phyloP scores from a whole-genome alignment of 768 basidiomycete genomes.

The Mycena amicta region DNA sequence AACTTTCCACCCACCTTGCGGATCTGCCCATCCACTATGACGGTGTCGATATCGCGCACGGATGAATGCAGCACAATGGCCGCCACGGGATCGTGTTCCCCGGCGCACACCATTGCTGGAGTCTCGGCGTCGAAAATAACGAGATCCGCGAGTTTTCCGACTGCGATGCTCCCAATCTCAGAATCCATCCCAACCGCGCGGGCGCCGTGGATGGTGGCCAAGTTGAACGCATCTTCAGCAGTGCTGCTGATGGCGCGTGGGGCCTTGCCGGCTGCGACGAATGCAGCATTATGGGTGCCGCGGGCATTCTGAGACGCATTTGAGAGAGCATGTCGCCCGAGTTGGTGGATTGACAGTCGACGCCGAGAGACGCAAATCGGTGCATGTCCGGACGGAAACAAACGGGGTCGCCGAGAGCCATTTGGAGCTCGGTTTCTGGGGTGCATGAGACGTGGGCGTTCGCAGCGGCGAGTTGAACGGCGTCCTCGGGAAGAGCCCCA shows the following conservation, averaged over 20 bases:
- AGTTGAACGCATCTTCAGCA: constrained; percentile 14
- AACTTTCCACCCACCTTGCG: constrained; percentile 12
- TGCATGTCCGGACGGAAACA: constrained; percentile 11
- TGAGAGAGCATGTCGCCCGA: constrained; percentile 19
- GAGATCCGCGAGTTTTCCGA: constrained; percentile 16
- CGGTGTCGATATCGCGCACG: constrained; percentile 20
- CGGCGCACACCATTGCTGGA: constrained; percentile 14
- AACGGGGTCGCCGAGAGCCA: constrained; percentile 14
- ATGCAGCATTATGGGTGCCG: constrained; percentile 1
- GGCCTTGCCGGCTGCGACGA: constrained; percentile 5
- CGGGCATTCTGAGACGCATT: constrained; percentile 20
- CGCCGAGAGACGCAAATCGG: constrained; percentile 12
- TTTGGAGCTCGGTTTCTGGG: constrained; percentile 17
- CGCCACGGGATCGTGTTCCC: constrained; percentile 17
- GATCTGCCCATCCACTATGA: constrained; percentile 19
- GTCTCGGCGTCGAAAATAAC: constrained; percentile 14
- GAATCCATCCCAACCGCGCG: constrained; percentile 15
- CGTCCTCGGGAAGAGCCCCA: constrained; percentile 7
- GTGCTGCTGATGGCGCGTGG: constrained; percentile 1
- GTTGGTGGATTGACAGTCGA: constrained; percentile 20
- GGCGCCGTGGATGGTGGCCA: constrained; percentile 19
- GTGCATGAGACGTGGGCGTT: constrained; percentile 16
- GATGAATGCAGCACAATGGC: constrained; percentile 17
- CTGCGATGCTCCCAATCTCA: constrained; percentile 14
- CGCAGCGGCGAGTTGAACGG: constrained; percentile 2